Evolutionary conservation across 257 asterid genomes (phyloP).

Genomic region (Cordia subcordata): DNA sequence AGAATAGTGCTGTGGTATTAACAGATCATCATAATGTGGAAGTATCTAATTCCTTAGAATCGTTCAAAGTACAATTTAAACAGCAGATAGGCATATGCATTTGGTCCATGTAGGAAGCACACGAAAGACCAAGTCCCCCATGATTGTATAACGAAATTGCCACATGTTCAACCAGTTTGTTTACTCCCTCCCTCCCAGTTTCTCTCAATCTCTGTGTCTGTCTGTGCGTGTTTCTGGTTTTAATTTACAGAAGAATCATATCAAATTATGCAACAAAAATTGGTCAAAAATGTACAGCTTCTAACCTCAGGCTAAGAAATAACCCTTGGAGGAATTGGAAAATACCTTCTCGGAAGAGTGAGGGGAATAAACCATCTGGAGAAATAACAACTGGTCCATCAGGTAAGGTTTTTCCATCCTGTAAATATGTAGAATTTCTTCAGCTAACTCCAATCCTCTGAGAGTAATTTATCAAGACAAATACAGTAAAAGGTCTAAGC

Average conservation of each 20-base stretch:
- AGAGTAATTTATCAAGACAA: too few relatives aligned
- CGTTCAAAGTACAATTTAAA: too few relatives aligned
- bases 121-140: not conserved
- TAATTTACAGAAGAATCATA: too few relatives aligned
- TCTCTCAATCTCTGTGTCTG: not conserved
- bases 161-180: not conserved
- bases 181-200: too few relatives aligned
- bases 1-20: not conserved
- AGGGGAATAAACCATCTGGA: constrained; percentile 96
- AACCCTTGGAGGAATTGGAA: constrained; percentile 1
- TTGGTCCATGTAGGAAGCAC: not conserved
- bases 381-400: constrained; percentile 97
- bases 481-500: too few relatives aligned
- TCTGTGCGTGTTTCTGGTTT: not conserved
- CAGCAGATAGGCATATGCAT: too few relatives aligned
- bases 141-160: not conserved
- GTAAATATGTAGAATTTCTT: constrained; percentile 13
- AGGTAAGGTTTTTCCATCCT: constrained; percentile 97
- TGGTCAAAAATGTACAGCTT: not conserved
- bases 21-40: too few relatives aligned
- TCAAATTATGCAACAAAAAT: not conserved
- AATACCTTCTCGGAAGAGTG: constrained; percentile 87
- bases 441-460: not conserved
- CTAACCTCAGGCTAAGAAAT: not conserved
- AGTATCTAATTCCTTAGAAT: too few relatives aligned